A percentile compares a stretch with the other conserved stretches of the same genome.
These are phyloP conservation scores for Gossypium sturtianum DNA, from an alignment of 345 rosid species.

Conservation along the genomic window DNA sequence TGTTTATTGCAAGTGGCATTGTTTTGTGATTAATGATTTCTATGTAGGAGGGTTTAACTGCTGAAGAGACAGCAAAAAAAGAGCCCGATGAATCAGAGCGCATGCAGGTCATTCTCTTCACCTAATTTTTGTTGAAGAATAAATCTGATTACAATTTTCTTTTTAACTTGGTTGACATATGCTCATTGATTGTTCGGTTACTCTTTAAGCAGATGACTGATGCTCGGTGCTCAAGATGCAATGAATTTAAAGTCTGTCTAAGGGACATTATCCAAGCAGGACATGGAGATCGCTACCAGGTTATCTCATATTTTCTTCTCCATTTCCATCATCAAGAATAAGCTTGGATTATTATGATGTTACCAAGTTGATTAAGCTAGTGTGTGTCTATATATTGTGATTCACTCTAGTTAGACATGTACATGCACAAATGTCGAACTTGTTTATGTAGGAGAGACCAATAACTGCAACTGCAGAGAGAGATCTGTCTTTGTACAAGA, in stretches of 20 bases:
- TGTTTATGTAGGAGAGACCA: background rate
- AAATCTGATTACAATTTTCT: background rate
- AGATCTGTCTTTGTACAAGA: background rate
- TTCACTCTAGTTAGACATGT: background rate
- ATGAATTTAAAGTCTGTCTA: constrained; percentile 58
- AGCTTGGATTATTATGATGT: background rate
- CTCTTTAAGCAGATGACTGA: constrained; percentile 52
- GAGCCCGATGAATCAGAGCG: constrained; percentile 82
- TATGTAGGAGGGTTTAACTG: constrained; percentile 82
- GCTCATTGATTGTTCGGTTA: background rate
- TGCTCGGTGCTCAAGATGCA: constrained; percentile 85
- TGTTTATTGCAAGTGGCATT: background rate
- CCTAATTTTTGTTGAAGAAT: background rate
- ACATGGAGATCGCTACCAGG: constrained; percentile 96
- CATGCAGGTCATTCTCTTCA: constrained; percentile 56
- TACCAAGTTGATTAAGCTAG: background rate
- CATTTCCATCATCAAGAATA: background rate
- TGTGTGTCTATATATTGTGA: background rate
- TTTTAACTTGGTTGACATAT: constrained; percentile 6
- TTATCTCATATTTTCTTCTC: constrained; percentile 20
- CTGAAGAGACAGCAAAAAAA: constrained; percentile 69
- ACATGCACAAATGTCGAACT: background rate
- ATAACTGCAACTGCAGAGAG: background rate
- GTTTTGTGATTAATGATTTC: background rate
- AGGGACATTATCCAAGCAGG: constrained; percentile 98